A percentile compares a stretch with the other conserved stretches of the same genome.
These are phyloP conservation scores for Pseudocercospora macadamiae DNA, from an alignment of 2,329 filamentous ascomycete genomes.

Conservation along the genomic window DNA sequence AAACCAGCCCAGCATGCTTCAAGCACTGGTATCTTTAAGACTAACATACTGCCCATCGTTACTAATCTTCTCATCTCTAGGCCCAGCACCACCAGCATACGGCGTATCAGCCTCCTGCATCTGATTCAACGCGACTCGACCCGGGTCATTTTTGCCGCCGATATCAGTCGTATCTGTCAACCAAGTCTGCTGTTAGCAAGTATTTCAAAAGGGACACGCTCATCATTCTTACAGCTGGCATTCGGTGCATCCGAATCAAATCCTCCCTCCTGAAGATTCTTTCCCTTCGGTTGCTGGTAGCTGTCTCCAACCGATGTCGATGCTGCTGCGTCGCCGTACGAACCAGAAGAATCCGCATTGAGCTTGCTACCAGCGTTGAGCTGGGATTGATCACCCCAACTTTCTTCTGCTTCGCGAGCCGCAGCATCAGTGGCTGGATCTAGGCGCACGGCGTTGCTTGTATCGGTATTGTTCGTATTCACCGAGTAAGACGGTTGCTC, in stretches of 20 bases:
- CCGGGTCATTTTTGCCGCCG: constrained; percentile 59
- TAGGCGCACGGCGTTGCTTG: constrained; percentile 55
- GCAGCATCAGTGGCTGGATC: constrained; percentile 52
- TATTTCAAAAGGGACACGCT: too few species aligned
- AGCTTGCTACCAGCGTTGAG: constrained; percentile 45
- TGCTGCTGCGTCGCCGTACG: too few species aligned
- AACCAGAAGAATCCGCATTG: too few species aligned
- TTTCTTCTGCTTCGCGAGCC: constrained; percentile 47
- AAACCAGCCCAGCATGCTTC: too few species aligned
- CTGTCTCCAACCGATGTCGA: constrained; percentile 20
- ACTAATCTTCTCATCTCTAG: constrained; percentile 21
- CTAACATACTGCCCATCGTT: constrained; percentile 28
- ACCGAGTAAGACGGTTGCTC: constrained; percentile 56
- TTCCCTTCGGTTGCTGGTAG: constrained; percentile 42
- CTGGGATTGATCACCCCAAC: constrained; percentile 44
- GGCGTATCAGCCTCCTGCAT: constrained; percentile 38
- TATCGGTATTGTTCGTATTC: constrained; percentile 61
- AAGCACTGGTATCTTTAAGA: constrained; percentile 22
- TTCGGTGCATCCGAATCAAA: constrained; percentile 46
- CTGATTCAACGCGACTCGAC: constrained; percentile 48
- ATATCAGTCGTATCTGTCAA: too few species aligned
- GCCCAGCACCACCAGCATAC: constrained; percentile 36
- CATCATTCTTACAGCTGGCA: constrained; percentile 55
- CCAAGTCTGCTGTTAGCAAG: too few species aligned
- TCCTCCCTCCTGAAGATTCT: constrained; percentile 33